Conservation (phyloP, 192 early-diverging fungal genomes). For the Coemansia sp. region DNA sequence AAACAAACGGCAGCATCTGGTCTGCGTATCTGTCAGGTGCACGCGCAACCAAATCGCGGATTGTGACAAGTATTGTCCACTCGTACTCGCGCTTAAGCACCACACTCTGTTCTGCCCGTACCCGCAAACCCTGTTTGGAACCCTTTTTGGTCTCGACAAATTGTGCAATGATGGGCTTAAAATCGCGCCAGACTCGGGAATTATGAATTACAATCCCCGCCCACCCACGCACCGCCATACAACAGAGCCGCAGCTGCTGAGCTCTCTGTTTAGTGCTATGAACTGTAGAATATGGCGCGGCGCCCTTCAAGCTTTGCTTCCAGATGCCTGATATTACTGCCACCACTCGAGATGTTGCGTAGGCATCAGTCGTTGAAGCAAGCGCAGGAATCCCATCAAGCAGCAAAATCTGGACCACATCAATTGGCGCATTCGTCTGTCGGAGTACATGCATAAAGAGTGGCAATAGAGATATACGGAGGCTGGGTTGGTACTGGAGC, state of each 20-base stretch:
- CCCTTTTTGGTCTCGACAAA: slow-evolving; percentile 31
- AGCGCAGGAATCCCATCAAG: slow-evolving; percentile 19
- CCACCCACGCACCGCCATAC: slow-evolving; percentile 34
- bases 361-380: slow-evolving; percentile 21
- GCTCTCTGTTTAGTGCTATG: not conserved
- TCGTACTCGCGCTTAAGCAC: slow-evolving; percentile 21
- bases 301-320: slow-evolving; percentile 2
- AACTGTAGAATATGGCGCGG: not conserved
- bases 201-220: slow-evolving; percentile 17
- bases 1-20: slow-evolving; percentile 28
- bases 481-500: not conserved
- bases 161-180: slow-evolving; percentile 22
- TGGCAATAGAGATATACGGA: slow-evolving; percentile 22
- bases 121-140: not conserved
- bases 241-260: slow-evolving; percentile 15
- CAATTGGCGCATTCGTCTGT: slow-evolving; percentile 6
- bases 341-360: slow-evolving; percentile 27
- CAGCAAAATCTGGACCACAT: slow-evolving; percentile 14
- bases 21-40: slow-evolving; percentile 32
- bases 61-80: slow-evolving; percentile 28
- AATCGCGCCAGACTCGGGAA: slow-evolving; percentile 39
- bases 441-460: slow-evolving; percentile 22
- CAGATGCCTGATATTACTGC: slow-evolving; percentile 21
- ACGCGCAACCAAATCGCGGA: slow-evolving; percentile 24
- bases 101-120: not conserved